Base-by-base conservation (phyloP, 768 basidiomycete species). In the Tylopilus rubrobrunneus region DNA sequence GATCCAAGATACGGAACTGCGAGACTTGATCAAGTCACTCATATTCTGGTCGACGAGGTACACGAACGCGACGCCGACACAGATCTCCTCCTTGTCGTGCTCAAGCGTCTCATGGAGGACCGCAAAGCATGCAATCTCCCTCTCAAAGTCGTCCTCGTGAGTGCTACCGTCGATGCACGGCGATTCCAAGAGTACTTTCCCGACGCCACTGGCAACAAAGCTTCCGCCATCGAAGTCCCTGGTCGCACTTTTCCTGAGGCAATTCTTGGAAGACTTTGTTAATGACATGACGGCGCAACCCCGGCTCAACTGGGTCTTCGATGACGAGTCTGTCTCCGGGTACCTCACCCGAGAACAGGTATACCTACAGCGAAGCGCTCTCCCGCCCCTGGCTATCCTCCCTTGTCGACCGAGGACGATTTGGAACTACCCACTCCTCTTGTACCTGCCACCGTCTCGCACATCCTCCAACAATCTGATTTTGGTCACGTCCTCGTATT, bases 11-110 rank as follows among this genome's bases (percentile, higher is more conserved):
- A 87, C 63, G 82, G 82, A 48, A 73, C 71, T 34, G 56, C 73
- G 34, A 66, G 55, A 64, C 72, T 96, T 54, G 92, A 95, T 60
- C 77, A 84, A 49, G 78, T 96, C 48, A 92, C 92, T 9, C 95
- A 97, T 67, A 82, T 98, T 53, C 71, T 97, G 43, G 92, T 98
- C 27, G 95, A 98, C 67, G 94, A 98, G 72, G 94, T 93, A 4
- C 95, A 98, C 68, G 95, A 97, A 71, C 86, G 95, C 28, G 92
- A 96, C 60, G 83, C 96, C 55, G 93, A 97, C 64, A 95, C 92
- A 0, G 95, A 97, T 69, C 73, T 97, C 23, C 73, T 93, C 41
- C 80, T 98, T 17, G 90, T 93, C 53, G 91, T 94, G 6, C 78
- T 98, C 51, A 94, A 95, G 69, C 82, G 90, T 25, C 71, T 95